Evolutionary conservation across 495 filamentous ascomycete genomes (phyloP).

Genomic region (Aspergillus sclerotioniger): DNA sequence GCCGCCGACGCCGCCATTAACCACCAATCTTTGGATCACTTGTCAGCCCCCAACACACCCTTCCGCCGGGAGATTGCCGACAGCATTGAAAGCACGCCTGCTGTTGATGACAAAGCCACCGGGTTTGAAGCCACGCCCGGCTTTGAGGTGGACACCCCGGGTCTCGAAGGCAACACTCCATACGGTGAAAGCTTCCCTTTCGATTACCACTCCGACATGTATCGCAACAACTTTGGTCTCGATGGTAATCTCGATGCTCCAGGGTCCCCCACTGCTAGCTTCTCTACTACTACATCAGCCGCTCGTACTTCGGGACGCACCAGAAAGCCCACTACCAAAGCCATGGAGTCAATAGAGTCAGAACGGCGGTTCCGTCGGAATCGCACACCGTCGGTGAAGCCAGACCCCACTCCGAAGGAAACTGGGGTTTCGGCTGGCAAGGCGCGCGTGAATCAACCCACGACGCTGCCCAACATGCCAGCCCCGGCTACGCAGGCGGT

Average conservation of each 20-base stretch:
- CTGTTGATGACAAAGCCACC: not conserved
- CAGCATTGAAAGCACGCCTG: not conserved
- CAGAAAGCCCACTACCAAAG: constrained; percentile 40
- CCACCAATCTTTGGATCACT: not conserved
- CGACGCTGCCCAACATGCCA: not conserved
- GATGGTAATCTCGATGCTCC: constrained; percentile 27
- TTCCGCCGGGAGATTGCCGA: not conserved
- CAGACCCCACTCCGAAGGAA: not conserved
- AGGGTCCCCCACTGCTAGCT: constrained; percentile 27
- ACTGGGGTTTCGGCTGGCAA: not conserved
- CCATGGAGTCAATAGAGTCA: constrained; percentile 38
- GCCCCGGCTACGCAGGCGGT: not conserved
- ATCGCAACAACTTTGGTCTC: constrained; percentile 24
- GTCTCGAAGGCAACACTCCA: constrained; percentile 11
- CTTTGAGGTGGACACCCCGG: not conserved
- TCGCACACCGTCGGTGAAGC: constrained; percentile 13
- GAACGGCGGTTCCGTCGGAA: constrained; percentile 24
- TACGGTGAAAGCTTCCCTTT: constrained; percentile 17
- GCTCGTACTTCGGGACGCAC: constrained; percentile 32
- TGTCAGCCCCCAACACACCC: not conserved
- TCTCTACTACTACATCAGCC: constrained; percentile 27
- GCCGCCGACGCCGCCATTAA: not conserved
- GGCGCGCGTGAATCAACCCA: constrained; percentile 3
- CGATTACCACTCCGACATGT: constrained; percentile 25
- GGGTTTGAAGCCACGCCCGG: not conserved